Evolutionary conservation across 495 filamentous ascomycete genomes (phyloP), one percentile per base, ranked within the genome.

Genomic region (Terfezia claveryi): DNA sequence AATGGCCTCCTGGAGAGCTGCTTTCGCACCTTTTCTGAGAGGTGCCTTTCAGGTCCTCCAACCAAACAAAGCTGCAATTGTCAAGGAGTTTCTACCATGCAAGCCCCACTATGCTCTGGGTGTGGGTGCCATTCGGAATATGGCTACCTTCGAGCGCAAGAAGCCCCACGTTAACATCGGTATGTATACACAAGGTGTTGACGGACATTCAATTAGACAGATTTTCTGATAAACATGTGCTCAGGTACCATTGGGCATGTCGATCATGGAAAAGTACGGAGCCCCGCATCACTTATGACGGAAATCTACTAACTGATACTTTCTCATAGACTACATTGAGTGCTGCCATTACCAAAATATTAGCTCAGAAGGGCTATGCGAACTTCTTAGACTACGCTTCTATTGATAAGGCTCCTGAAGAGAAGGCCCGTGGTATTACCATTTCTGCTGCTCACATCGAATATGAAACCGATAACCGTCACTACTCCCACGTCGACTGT

Each of bases 401-500:
- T 66, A 98, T 98, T 68, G 91, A 98, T 71, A 98, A 98, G 74
- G 91, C 91, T 49, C 91, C 91, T 53, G 91, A 98, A 71, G 91
- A 98, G 78, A 81, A 91, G 62, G 94, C 94, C 76, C 92, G 91
- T 80, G 91, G 91, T 81, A 98, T 98, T 71, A 98, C 91, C 66
- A 98, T 98, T 72, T 85, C 91, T 51, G 86, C 89, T 44, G 86
- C 91, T 58, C 91, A 98, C 73, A 93, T 98, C 71, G 91, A 98
- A 74, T 98, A 95, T 72, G 74, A 82, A 64, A 96, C 91, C 67
- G 83, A 93, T 6, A 68, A 68, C 61, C 80, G 92, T 60, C 91
- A 98, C 73, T 98, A 98, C 73, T 87, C 91, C 64, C 91, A 98
- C 78, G 91, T 98, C 73, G 91, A 98, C 78, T 98, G 91, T 70